Conservation (phyloP, 2,329 filamentous ascomycete species). For the Pyricularia sp. region DNA sequence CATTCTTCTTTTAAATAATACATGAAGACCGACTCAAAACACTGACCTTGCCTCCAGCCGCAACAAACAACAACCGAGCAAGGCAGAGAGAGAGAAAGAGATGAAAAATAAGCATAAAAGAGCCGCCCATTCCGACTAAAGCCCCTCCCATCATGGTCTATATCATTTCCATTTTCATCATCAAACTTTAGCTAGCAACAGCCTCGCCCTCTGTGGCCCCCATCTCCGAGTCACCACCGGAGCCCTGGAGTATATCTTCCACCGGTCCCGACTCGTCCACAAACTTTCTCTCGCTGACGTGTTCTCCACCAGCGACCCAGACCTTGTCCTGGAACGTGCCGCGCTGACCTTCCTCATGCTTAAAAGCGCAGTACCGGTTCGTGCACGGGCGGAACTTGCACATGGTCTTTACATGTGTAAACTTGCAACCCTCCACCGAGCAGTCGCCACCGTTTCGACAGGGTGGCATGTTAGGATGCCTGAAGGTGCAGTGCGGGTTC, state of each 20-base stretch:
- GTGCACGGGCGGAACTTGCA: conserved; percentile 91
- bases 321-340: conserved; percentile 82
- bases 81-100: background rate
- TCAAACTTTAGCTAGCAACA: background rate
- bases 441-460: conserved; percentile 92
- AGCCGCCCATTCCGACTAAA: background rate
- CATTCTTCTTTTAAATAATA: background rate
- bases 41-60: background rate
- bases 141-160: background rate
- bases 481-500: conserved; percentile 80
- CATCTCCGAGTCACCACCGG: conserved; percentile 21
- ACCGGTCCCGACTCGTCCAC: conserved; percentile 59
- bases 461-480: conserved; percentile 75
- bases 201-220: conserved; percentile 24
- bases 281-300: conserved; percentile 86
- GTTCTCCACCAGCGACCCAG: conserved; percentile 64
- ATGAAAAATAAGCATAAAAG: background rate
- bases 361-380: conserved; percentile 80
- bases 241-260: conserved; percentile 59
- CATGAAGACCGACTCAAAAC: background rate
- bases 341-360: conserved; percentile 85
- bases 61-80: background rate
- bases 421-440: conserved; percentile 72
- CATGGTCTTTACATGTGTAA: conserved; percentile 73
- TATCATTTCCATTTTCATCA: background rate